Evolutionary conservation across 2,329 filamentous ascomycete species (phyloP).

Genomic region (Cyphellophora attinorum): DNA sequence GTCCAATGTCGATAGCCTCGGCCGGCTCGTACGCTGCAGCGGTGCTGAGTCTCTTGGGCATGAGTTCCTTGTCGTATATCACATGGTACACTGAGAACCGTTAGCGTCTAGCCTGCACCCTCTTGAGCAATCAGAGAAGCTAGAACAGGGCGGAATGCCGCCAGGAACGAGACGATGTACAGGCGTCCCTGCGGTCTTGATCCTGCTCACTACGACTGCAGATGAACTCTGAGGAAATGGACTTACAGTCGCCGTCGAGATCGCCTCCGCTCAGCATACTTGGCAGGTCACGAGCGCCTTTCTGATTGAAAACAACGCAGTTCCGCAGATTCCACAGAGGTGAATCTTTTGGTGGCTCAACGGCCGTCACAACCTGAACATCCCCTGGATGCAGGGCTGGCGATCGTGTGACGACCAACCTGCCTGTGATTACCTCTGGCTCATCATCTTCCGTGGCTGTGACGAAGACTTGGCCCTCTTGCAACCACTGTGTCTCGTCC

Average conservation of each 20-base stretch:
- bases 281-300: slow-evolving; percentile 63
- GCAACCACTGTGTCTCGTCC: slow-evolving; percentile 65
- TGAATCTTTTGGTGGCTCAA: slow-evolving; percentile 48
- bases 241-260: slow-evolving; percentile 75
- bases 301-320: slow-evolving; percentile 68
- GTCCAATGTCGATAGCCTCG: slow-evolving; percentile 47
- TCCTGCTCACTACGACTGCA: too few relatives aligned
- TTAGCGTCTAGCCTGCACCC: too few relatives aligned
- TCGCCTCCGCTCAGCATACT: slow-evolving; percentile 74
- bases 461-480: slow-evolving; percentile 60
- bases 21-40: slow-evolving; percentile 64
- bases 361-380: slow-evolving; percentile 56
- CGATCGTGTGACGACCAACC: slow-evolving; percentile 63
- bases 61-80: slow-evolving; percentile 56
- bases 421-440: slow-evolving; percentile 22
- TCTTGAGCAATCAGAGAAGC: too few relatives aligned
- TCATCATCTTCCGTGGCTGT: slow-evolving; percentile 39
- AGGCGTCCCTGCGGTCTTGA: too few relatives aligned
- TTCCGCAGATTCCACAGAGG: slow-evolving; percentile 57
- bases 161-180: too few relatives aligned
- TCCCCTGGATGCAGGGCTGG: slow-evolving; percentile 77
- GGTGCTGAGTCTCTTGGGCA: slow-evolving; percentile 26
- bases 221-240: too few relatives aligned
- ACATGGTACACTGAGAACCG: slow-evolving; percentile 75
- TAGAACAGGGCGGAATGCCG: too few relatives aligned